A percentile compares a stretch with the other conserved stretches of the same genome.
Conservation (phyloP, 371 early-diverging fungal species). For the Mucor saturninus region DNA sequence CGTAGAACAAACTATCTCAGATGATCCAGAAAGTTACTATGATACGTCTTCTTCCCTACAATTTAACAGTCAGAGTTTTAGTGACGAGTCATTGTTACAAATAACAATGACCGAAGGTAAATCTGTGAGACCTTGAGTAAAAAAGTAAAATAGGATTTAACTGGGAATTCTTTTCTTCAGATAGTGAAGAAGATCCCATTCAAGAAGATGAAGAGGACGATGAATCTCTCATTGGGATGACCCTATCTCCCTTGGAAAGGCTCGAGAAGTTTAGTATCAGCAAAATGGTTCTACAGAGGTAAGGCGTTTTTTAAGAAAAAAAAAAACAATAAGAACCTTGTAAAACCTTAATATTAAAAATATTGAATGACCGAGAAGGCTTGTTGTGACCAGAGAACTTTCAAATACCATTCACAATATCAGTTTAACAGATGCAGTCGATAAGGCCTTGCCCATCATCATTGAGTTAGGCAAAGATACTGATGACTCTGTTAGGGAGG, state of each 20-base stretch:
- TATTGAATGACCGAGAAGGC: slow-evolving; percentile 11
- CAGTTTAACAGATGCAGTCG: slow-evolving; percentile 33
- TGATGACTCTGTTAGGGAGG: slow-evolving; percentile 44
- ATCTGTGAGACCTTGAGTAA: neutral
- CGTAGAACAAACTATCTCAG: slow-evolving; percentile 2
- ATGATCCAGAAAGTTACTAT: slow-evolving; percentile 3
- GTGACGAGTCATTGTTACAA: neutral
- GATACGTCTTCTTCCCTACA: neutral
- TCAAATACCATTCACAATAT: slow-evolving; percentile 26
- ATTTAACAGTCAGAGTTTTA: neutral
- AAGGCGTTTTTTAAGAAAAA: neutral
- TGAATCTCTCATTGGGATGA: slow-evolving; percentile 16
- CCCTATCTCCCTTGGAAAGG: slow-evolving; percentile 33
- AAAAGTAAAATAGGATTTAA: neutral
- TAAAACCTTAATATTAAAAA: neutral
- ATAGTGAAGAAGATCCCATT: neutral
- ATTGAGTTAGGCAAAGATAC: slow-evolving; percentile 37
- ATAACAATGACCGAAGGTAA: neutral
- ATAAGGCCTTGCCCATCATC: slow-evolving; percentile 40
- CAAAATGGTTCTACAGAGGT: slow-evolving; percentile 36
- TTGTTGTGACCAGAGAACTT: slow-evolving; percentile 20
- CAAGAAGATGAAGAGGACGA: slow-evolving; percentile 27
- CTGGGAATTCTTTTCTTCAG: neutral
- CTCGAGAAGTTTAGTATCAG: slow-evolving; percentile 33
- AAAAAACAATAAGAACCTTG: neutral